Evolutionary conservation across 2,329 filamentous ascomycete species (phyloP).

Genomic region (Fusarium tanahbumbuense): DNA sequence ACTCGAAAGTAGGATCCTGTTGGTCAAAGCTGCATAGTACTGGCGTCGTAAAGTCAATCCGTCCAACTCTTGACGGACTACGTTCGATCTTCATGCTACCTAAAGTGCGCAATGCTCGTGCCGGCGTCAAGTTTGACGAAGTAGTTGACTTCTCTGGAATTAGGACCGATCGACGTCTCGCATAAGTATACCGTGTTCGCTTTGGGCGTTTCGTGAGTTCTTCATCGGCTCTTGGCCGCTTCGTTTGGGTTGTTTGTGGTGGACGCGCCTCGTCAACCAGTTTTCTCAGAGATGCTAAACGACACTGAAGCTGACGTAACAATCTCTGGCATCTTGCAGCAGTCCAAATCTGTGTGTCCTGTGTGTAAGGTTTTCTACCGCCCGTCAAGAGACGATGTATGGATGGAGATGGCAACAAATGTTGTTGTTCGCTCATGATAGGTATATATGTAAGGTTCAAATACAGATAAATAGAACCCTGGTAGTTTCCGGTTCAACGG

Average conservation of each 20-base stretch:
- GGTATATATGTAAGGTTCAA: background rate
- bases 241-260: constrained; percentile 27
- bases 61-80: constrained; percentile 42
- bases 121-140: constrained; percentile 39
- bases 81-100: constrained; percentile 47
- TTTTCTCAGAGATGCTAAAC: constrained; percentile 55
- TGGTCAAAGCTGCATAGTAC: constrained; percentile 46
- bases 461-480: background rate
- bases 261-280: constrained; percentile 44
- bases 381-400: constrained; percentile 28
- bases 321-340: constrained; percentile 60
- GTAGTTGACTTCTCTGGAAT: constrained; percentile 6
- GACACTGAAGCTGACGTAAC: constrained; percentile 59
- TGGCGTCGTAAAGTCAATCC: constrained; percentile 48
- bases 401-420: constrained; percentile 19
- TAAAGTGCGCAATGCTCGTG: constrained; percentile 46
- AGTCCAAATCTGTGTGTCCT: constrained; percentile 56
- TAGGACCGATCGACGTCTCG: constrained; percentile 30
- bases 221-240: constrained; percentile 33
- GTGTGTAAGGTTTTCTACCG: constrained; percentile 4
- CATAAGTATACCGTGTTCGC: constrained; percentile 49
- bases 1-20: constrained; percentile 21
- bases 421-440: constrained; percentile 18
- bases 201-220: constrained; percentile 34
- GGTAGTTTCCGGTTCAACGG: background rate